These are phyloP conservation scores for Pythium oligandrum DNA, from an alignment of 352 stramenopile genomes.

Conservation along the genomic window DNA sequence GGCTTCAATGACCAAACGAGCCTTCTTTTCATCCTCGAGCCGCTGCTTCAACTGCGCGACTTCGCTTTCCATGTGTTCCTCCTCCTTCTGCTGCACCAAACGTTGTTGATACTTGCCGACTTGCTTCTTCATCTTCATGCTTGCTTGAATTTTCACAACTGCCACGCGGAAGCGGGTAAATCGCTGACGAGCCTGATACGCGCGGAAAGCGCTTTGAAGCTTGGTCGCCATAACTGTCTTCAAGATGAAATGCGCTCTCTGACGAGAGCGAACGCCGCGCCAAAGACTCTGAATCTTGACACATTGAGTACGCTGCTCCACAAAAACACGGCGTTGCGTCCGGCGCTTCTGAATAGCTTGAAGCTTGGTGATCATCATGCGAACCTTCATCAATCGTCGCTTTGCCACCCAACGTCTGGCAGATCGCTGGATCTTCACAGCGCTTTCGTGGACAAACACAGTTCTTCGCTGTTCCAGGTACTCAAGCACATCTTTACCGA, in stretches of 20 bases:
- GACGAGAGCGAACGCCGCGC: constrained; percentile 59
- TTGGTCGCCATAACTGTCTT: constrained; percentile 54
- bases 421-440: constrained; percentile 54
- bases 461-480: constrained; percentile 78
- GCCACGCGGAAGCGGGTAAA: constrained; percentile 58
- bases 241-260: constrained; percentile 44
- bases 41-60: constrained; percentile 68
- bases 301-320: constrained; percentile 32
- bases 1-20: constrained; percentile 62
- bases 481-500: constrained; percentile 91
- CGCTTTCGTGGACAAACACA: constrained; percentile 64
- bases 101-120: constrained; percentile 62
- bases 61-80: constrained; percentile 72
- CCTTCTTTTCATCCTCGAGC: constrained; percentile 74
- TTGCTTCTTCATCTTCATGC: constrained; percentile 75
- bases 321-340: constrained; percentile 35
- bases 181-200: constrained; percentile 37
- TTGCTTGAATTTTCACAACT: constrained; percentile 65
- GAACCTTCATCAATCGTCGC: constrained; percentile 42
- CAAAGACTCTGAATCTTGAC: constrained; percentile 70
- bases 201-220: constrained; percentile 55
- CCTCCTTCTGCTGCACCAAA: constrained; percentile 57
- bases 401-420: constrained; percentile 49
- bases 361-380: constrained; percentile 45
- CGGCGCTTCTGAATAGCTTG: constrained; percentile 55